A percentile compares a stretch with the other conserved stretches of the same genome.
These are phyloP conservation scores for Blastobotrys serpentis DNA, from an alignment of 1,139 yeast species.

Conservation along the genomic window DNA sequence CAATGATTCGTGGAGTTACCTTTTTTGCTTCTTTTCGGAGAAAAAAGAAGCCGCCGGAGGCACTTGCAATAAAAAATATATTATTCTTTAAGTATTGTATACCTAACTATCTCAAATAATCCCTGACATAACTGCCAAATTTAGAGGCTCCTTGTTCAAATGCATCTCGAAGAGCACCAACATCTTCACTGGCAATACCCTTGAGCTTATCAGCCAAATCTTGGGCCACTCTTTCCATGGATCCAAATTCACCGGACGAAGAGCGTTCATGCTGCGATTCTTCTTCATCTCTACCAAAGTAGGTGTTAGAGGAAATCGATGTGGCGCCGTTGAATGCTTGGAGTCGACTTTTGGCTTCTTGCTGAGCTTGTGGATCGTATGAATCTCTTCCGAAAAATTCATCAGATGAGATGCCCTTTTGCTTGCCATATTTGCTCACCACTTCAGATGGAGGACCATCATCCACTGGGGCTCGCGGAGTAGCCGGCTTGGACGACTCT, in stretches of 20 bases:
- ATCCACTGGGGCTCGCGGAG: conserved; percentile 33
- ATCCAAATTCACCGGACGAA: conserved; percentile 32
- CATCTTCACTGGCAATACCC: conserved; percentile 81
- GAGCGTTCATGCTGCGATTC: conserved; percentile 38
- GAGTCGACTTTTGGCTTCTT: conserved; percentile 75
- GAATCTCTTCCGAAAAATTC: conserved; percentile 88
- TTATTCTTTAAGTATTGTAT: not conserved
- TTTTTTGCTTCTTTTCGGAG: too few relatives aligned
- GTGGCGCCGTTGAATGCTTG: conserved; percentile 83
- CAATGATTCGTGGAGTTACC: too few relatives aligned
- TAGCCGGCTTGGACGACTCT: conserved; percentile 18
- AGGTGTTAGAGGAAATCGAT: conserved; percentile 85
- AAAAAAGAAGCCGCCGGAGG: too few relatives aligned
- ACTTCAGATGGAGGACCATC: conserved; percentile 44
- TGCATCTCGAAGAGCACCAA: conserved; percentile 87
- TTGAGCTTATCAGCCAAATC: conserved; percentile 68
- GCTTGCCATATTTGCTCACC: conserved; percentile 71
- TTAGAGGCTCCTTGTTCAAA: conserved; percentile 91
- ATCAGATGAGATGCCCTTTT: conserved; percentile 94
- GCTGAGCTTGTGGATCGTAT: conserved; percentile 73
- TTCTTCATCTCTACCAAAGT: conserved; percentile 83
- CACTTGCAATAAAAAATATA: too few relatives aligned
- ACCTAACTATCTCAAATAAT: conserved; percentile 56
- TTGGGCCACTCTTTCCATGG: conserved; percentile 58
- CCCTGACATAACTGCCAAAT: conserved; percentile 79